phyloP scores from a whole-genome alignment of 2,329 filamentous ascomycete species.

The Periconia sp. region DNA sequence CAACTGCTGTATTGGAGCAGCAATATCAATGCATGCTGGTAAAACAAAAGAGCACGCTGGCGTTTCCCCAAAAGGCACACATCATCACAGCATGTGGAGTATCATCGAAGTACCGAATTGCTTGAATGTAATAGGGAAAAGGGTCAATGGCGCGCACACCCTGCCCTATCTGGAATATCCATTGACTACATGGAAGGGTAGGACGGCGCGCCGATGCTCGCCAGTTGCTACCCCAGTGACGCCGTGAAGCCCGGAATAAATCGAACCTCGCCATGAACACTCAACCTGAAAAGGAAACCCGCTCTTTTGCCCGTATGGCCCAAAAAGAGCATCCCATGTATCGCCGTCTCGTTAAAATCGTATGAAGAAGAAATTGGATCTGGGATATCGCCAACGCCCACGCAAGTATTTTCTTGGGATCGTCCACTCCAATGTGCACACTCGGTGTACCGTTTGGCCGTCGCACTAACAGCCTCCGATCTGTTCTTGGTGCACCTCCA shows the following conservation, averaged over 20 bases:
- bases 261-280: conserved; percentile 17
- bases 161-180: conserved; percentile 2
- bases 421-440: neutral
- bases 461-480: conserved; percentile 68
- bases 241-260: conserved; percentile 24
- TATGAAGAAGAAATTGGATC: neutral
- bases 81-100: no score
- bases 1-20: neutral
- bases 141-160: neutral
- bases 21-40: no score
- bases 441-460: neutral
- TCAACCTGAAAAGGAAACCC: conserved; percentile 3
- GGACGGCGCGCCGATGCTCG: conserved; percentile 16
- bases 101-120: neutral
- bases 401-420: neutral
- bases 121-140: neutral
- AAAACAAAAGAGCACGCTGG: no score
- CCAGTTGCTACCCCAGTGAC: conserved; percentile 24
- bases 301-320: neutral
- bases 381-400: neutral
- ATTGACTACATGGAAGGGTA: conserved; percentile 28
- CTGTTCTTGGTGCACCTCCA: conserved; percentile 98
- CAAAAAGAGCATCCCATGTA: neutral
- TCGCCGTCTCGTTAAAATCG: neutral
- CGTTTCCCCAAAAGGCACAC: no score